phyloP scores from a whole-genome alignment of 805 yeast species.

The Torulaspora gathmanii region DNA sequence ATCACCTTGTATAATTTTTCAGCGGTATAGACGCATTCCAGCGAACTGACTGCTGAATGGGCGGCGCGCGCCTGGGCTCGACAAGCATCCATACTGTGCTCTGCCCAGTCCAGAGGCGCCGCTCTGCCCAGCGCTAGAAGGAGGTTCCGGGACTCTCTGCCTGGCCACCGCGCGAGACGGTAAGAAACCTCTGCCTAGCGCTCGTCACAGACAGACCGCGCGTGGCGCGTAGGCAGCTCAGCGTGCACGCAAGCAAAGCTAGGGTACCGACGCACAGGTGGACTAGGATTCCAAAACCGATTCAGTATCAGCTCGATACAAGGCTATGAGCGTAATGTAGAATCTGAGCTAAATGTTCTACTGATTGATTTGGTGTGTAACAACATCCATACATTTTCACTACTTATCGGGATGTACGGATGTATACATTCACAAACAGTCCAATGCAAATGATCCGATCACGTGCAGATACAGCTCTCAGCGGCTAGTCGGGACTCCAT shows the following conservation, averaged over 20 bases:
- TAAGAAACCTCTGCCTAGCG: conserved; percentile 1
- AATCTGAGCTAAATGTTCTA: background rate
- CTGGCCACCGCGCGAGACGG: background rate
- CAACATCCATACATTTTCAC: background rate
- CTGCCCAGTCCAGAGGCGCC: background rate
- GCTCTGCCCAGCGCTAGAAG: background rate
- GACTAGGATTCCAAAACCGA: background rate
- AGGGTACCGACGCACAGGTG: background rate
- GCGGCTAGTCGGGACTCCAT: background rate
- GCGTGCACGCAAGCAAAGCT: background rate
- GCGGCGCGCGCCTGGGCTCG: background rate
- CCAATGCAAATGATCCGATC: background rate
- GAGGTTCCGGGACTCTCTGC: background rate
- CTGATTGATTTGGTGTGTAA: no score
- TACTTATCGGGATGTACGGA: background rate
- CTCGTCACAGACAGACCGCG: background rate
- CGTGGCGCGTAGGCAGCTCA: background rate
- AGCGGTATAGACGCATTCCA: background rate
- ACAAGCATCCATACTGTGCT: background rate
- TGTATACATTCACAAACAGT: background rate
- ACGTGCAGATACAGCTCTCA: background rate
- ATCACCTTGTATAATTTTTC: conserved; percentile 5
- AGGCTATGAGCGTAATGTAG: no score
- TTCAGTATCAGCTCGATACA: no score
- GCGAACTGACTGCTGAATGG: background rate